These are phyloP conservation scores for Trametes sanguinea DNA, from an alignment of 768 basidiomycete genomes.

Conservation along the genomic window DNA sequence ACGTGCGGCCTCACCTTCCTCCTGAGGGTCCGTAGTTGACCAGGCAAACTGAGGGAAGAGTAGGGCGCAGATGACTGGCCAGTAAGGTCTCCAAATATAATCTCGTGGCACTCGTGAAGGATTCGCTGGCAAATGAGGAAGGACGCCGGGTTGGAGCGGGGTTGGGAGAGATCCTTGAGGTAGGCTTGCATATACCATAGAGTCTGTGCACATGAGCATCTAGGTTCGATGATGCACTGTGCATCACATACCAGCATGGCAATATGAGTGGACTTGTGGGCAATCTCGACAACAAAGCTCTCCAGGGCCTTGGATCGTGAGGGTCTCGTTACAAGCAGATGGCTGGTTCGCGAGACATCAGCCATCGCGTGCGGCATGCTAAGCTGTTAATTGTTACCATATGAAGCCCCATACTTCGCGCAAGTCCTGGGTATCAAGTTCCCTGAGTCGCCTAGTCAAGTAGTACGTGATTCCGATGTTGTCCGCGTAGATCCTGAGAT, in stretches of 20 bases:
- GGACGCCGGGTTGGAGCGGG: constrained; percentile 64
- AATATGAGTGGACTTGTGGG: constrained; percentile 90
- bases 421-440: constrained; percentile 68
- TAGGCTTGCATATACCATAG: constrained; percentile 99
- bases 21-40: constrained; percentile 49
- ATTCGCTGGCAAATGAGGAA: constrained; percentile 92
- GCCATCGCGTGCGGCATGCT: constrained; percentile 6
- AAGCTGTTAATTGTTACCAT: constrained; percentile 51
- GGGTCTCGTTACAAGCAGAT: constrained; percentile 91
- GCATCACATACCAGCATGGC: constrained; percentile 82
- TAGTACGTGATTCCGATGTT: constrained; percentile 93
- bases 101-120: constrained; percentile 89
- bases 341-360: constrained; percentile 50
- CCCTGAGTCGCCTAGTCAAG: constrained; percentile 71
- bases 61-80: constrained; percentile 69
- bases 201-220: constrained; percentile 53
- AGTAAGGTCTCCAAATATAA: constrained; percentile 90
- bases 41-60: constrained; percentile 52
- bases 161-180: constrained; percentile 72
- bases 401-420: constrained; percentile 89
- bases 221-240: constrained; percentile 11
- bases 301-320: constrained; percentile 92
- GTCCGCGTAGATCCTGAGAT: constrained; percentile 78
- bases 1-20: constrained; percentile 72
- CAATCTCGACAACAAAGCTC: constrained; percentile 87